A percentile compares a stretch with the other conserved stretches of the same genome.
These are phyloP conservation scores for Plasmodium yoelii DNA, from an alignment of 169 alveolate species.

Conservation along the genomic window DNA sequence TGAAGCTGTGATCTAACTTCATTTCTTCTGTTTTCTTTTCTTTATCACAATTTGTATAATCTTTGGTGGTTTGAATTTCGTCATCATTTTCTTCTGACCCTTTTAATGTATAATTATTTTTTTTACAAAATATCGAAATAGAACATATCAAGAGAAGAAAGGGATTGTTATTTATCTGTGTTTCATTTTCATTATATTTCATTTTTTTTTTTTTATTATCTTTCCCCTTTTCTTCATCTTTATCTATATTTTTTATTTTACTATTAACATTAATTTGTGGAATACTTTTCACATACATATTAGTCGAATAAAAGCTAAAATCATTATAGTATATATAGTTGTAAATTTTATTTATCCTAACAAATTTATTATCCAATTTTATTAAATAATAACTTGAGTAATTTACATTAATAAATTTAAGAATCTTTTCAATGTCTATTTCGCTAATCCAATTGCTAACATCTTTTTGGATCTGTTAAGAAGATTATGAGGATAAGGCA, in stretches of 20 bases:
- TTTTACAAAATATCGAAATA: conserved; percentile 11
- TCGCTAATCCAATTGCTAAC: conserved; percentile 45
- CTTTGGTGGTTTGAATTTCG: background rate
- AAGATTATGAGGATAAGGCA: background rate
- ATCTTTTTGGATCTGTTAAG: conserved; percentile 18
- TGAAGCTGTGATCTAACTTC: background rate
- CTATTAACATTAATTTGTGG: background rate
- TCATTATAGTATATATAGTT: conserved; percentile 16
- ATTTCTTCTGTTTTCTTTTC: background rate
- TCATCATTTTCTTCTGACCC: background rate
- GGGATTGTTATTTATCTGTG: conserved; percentile 8
- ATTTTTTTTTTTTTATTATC: background rate
- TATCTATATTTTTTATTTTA: conserved; percentile 3
- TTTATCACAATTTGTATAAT: too few relatives aligned
- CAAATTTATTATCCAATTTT: conserved; percentile 14
- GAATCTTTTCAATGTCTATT: conserved; percentile 42
- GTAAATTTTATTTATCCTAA: conserved; percentile 12
- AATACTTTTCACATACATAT: conserved; percentile 15
- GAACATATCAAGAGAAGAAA: conserved; percentile 45
- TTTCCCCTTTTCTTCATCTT: background rate
- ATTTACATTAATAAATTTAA: conserved; percentile 12
- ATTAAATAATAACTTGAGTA: conserved; percentile 42
- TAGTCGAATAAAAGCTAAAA: conserved; percentile 7
- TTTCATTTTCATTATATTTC: background rate
- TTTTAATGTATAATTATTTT: background rate